Conservation (phyloP, 192 early-diverging fungal species). For the Backusella mclennaniae region DNA sequence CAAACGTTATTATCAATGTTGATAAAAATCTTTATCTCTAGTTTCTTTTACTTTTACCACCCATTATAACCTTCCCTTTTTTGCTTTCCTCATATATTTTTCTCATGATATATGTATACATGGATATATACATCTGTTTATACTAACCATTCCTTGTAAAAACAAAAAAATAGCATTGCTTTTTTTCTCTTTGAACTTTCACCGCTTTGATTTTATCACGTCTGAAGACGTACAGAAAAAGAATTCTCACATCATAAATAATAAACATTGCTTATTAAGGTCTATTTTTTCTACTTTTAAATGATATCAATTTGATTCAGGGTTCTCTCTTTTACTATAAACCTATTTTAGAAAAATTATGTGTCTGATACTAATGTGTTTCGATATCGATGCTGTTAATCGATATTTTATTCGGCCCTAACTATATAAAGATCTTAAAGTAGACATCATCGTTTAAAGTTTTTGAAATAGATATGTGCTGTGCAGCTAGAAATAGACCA, state of each 20-base stretch:
- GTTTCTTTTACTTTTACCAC: not conserved
- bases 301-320: not conserved
- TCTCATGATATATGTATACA: not conserved
- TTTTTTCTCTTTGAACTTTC: not conserved
- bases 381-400: not conserved
- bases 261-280: not conserved
- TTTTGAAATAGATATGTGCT: not conserved
- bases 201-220: not conserved
- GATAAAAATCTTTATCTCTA: not conserved
- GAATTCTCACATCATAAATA: not conserved
- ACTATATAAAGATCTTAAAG: not conserved
- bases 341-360: no score
- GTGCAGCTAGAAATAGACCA: not conserved
- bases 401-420: not conserved
- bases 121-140: not conserved
- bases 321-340: not conserved
- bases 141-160: not conserved
- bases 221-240: not conserved
- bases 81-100: not conserved
- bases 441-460: not conserved
- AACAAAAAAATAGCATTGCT: not conserved
- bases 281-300: not conserved
- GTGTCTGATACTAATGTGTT: not conserved
- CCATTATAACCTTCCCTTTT: not conserved
- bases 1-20: not conserved